Evolutionary conservation across 23 red algal genomes (phyloP), one percentile per base, ranked within the genome.

Genomic region (Cyanidiococcus yangmingshanensis): DNA sequence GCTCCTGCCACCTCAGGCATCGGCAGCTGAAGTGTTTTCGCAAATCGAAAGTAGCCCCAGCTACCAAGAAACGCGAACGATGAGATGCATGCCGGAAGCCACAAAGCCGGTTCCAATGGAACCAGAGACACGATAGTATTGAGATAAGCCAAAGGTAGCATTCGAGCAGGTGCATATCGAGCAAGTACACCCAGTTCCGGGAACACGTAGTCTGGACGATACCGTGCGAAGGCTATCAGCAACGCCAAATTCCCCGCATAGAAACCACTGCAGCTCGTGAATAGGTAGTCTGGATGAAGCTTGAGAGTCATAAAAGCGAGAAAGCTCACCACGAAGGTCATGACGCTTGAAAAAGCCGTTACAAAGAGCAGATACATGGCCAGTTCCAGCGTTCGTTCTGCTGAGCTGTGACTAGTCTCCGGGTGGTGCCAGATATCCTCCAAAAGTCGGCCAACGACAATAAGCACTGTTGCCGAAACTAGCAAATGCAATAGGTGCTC

Each of bases 31-130:
- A 54, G 21, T 21, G 7, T 54, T 54, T 54, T 54, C 45, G 45
- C 45, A 21, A 32, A 71, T 32, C 63, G 63, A 7, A 71, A 71
- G 63, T 71, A 71, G 3, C 21, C 63, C 63, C 63, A 71, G 63
- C 63, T 71, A 35, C 21, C 21, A 7, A 35, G 16, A 35, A 35
- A 32, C 3, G n/a, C 63, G 63, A 7, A 71, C 7, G 32, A 7
- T 2, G 63, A 7, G 16, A 71, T 7, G 3, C 7, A 71, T 32
- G 12, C 63, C 63, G 63, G 12, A 29, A 32, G 21, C 63, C 21
- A 71, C 27, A 71, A 29, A 29, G n/a, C 27, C 63, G 63, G 63
- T 35, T 27, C n/a, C 63, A 71, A 35, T 29, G 63, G n/a, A 25
- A 71, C 63, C 12, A 35, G 63, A 7, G 63, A 32, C 27, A 71